Evolutionary conservation across 768 basidiomycete genomes (phyloP), one percentile per base, ranked within the genome.

Genomic region (Trametes gibbosa): DNA sequence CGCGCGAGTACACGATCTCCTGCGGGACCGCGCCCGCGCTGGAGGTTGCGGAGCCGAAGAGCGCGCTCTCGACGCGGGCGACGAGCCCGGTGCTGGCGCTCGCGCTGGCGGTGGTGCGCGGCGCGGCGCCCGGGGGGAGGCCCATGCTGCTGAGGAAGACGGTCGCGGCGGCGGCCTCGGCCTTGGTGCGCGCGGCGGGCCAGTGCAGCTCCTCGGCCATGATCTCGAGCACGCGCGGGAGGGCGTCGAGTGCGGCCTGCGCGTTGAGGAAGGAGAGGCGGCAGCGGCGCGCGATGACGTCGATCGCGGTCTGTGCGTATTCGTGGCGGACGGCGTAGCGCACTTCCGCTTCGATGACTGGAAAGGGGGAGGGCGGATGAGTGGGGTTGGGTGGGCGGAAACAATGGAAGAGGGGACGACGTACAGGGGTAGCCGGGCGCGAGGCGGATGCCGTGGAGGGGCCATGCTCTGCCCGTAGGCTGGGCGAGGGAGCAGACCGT

Each of bases 231-330:
- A 99, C 87, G 29, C 82, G 81, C 2, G 95, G 95, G 50, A 99
- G 84, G 0, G 89, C 84, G 27, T 88, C 84, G 32, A 95, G 81
- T 0, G 96, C 88, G 0, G 89, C 90, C 58, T 88, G 87, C 0
- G 86, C 89, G 71, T 97, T 95, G 65, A 98, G 85, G 83, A 98
- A 98, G 8, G 91, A 87, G 27, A 99, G 81, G n/a, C 96, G 89
- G 10, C 90, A 90, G 59, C 95, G 87, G 0, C 96, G 88, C 1
- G 92, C 92, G 69, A 98, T 85, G 65, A 98, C 90, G 73, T 99
- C 96, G 58, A 89, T 78, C 12, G 95, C 91, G n/a, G 89, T 95
- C 58, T 84, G 82, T 0, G 95, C 96, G 73, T 96, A 98, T 75
- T 99, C 96, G 71, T 93, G 79, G 14, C 85, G 85, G 21, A 88